Evolutionary conservation across 352 stramenopile species (phyloP).

Genomic region (Pythium sp.): DNA sequence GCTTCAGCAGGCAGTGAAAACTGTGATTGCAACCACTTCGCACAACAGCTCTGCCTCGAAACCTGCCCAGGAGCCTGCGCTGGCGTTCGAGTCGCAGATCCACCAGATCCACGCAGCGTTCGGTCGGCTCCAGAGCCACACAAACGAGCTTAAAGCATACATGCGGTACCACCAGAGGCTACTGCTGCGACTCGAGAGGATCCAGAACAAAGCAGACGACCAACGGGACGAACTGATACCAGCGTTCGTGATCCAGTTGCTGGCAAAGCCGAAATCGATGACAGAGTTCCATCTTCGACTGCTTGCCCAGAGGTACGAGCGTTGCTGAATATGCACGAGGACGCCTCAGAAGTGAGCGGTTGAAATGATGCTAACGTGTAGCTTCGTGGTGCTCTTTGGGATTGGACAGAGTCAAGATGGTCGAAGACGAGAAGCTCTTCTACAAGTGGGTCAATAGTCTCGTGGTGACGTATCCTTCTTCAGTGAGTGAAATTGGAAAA

Average conservation of each 20-base stretch:
- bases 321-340: neutral
- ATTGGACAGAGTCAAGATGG: constrained; percentile 46
- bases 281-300: constrained; percentile 43
- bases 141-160: constrained; percentile 36
- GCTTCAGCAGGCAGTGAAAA: neutral
- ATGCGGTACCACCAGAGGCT: constrained; percentile 40
- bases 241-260: constrained; percentile 38
- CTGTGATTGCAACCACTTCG: constrained; percentile 10
- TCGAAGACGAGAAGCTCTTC: constrained; percentile 57
- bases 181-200: constrained; percentile 28
- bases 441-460: constrained; percentile 76
- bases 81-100: constrained; percentile 26
- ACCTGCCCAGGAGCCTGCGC: neutral
- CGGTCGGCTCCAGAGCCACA: constrained; percentile 37
- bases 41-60: neutral
- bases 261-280: constrained; percentile 25
- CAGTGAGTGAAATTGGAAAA: neutral
- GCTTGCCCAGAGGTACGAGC: constrained; percentile 34
- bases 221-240: constrained; percentile 31
- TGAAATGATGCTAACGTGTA: neutral
- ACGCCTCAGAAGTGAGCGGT: neutral
- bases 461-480: constrained; percentile 19
- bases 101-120: constrained; percentile 42
- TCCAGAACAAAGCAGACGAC: constrained; percentile 26
- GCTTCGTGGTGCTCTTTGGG: neutral